Percentiles rank a stretch among this genome's conserved stretches.
phyloP scores from a whole-genome alignment of 2,329 filamentous ascomycete genomes.

The Cercospora canescens region DNA sequence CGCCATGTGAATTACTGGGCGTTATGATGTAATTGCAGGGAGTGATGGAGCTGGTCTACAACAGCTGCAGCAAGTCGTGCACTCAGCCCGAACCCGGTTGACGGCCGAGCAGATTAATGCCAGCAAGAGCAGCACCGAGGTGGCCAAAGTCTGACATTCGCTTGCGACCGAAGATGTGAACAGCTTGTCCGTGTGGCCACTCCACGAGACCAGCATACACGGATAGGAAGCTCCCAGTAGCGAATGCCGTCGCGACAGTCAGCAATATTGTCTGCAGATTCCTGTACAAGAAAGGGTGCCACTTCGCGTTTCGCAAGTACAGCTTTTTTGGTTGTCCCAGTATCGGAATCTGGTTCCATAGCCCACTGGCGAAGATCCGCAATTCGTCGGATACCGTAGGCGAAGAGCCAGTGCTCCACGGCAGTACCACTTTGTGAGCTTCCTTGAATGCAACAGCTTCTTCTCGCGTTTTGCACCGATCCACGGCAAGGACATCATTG shows the following conservation, averaged over 20 bases:
- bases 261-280: conserved; percentile 26
- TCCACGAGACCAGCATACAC: conserved; percentile 26
- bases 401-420: conserved; percentile 24
- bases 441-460: conserved; percentile 1
- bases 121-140: conserved; percentile 37
- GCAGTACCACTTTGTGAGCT: conserved; percentile 22
- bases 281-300: conserved; percentile 20
- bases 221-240: conserved; percentile 22
- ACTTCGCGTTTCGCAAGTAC: conserved; percentile 17
- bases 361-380: conserved; percentile 13
- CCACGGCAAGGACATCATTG: conserved; percentile 20
- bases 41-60: neutral
- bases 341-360: conserved; percentile 28
- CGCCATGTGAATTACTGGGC: neutral
- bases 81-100: conserved; percentile 11
- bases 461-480: conserved; percentile 1
- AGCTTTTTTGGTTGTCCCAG: conserved; percentile 17
- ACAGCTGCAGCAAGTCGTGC: neutral
- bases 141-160: conserved; percentile 37
- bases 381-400: conserved; percentile 14
- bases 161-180: conserved; percentile 38
- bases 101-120: conserved; percentile 26
- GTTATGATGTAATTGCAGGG: neutral
- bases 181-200: conserved; percentile 36
- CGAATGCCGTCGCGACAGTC: conserved; percentile 21